Evolutionary conservation across 441 rosid genomes (phyloP).

Genomic region (Pelargonium citronellum): DNA sequence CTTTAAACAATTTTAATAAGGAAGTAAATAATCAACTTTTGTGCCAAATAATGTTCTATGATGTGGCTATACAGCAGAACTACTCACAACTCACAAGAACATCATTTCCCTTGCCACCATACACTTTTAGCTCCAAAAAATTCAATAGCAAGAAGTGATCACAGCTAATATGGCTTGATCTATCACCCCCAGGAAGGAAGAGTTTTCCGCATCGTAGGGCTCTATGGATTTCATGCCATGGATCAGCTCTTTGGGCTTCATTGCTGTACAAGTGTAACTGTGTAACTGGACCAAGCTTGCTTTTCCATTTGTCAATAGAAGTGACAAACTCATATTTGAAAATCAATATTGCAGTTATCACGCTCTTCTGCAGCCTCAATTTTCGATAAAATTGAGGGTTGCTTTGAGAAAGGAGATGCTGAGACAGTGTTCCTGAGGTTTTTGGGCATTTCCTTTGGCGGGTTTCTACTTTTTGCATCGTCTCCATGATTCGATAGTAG

Average conservation of each 20-base stretch:
- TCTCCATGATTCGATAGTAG: slow-evolving; percentile 9
- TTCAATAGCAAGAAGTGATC: too few species aligned
- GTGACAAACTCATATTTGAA: slow-evolving; percentile 41
- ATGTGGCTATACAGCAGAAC: too few species aligned
- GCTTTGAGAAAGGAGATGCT: slow-evolving; percentile 23
- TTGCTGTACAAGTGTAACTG: slow-evolving; percentile 9
- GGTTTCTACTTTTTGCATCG: slow-evolving; percentile 14
- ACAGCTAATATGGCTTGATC: too few species aligned
- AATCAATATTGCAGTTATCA: slow-evolving; percentile 44
- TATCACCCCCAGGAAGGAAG: neutral
- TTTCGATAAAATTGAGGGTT: slow-evolving; percentile 20
- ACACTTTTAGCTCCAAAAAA: too few species aligned
- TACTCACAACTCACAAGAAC: too few species aligned
- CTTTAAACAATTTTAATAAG: too few species aligned
- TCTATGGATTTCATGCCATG: neutral
- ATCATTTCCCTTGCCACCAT: too few species aligned
- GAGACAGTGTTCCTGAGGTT: slow-evolving; percentile 31
- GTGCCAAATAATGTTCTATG: too few species aligned
- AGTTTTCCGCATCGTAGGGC: neutral
- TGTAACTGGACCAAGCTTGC: neutral
- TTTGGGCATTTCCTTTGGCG: slow-evolving; percentile 27
- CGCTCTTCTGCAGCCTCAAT: slow-evolving; percentile 46
- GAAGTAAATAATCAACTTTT: too few species aligned
- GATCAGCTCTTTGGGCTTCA: slow-evolving; percentile 14
- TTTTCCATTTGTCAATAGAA: slow-evolving; percentile 6